Evolutionary conservation across 1,139 yeast species (phyloP), one percentile per base, ranked within the genome.

Genomic region (Spathaspora sp.): DNA sequence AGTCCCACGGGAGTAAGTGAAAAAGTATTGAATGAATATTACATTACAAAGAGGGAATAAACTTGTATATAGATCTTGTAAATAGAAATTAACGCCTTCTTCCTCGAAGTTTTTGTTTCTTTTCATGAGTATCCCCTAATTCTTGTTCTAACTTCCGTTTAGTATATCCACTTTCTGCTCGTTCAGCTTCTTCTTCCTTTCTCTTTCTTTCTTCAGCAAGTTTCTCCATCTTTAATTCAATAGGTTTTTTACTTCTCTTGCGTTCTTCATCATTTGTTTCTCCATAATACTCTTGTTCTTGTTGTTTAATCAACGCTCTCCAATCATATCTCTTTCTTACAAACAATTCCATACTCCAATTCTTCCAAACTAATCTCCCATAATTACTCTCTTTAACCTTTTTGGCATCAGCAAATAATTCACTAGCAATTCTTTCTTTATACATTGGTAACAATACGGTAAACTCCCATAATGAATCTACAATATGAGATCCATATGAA

Each of bases 301-400:
- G 87, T 44, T 83, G 83, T 59, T 86, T 89, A 29, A 88, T 80
- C 33, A 80, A 58, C 41, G 77, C 72, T 67, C 86, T 88, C 97
- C 97, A 90, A 59, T 89, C 96, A 59, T 74, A 80, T 62, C 86
- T 82, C 65, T 84, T 84, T 61, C 97, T 78, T 10, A 72, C 64
- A 58, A 83, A 89, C 56, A 82, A 67, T 60, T 89, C 97, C 84
- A 90, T 79, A 27, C 79, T 68, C 98, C 98, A 93, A 63, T 91
- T 93, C 60, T 87, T 88, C 98, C 98, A 93, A 1, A 93, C 98
- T 55, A 84, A 78, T 61, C 86, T 81, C 40, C 99, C 99, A 59
- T 93, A 93, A 20, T 74, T 79, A 61, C 96, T 86, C 52, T 85
- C 89, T 67, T 93, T 90, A 37, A 93, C 86, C 53, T 78, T 76